These are phyloP conservation scores for Turnera subulata DNA, from an alignment of 345 rosid species.

Conservation along the genomic window DNA sequence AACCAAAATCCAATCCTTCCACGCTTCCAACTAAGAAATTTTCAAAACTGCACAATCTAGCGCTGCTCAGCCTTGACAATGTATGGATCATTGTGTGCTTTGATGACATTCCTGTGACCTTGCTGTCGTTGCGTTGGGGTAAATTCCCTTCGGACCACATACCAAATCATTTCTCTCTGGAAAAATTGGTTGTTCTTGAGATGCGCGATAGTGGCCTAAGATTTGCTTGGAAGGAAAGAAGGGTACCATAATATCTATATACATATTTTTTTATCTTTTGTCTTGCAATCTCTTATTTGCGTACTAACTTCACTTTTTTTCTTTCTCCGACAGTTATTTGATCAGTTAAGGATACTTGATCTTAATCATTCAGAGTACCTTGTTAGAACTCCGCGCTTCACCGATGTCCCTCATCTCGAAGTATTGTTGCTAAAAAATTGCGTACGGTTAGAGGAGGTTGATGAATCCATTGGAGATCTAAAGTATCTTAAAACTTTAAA, in stretches of 20 bases:
- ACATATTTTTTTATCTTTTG: too few species aligned
- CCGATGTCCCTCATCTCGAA: constrained; percentile 13
- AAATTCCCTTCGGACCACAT: not conserved
- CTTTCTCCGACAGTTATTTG: constrained; percentile 5
- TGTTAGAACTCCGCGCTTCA: constrained; percentile 14
- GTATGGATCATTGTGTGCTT: not conserved
- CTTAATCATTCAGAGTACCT: constrained; percentile 13
- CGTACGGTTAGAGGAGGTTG: constrained; percentile 4
- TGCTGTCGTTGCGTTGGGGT: not conserved
- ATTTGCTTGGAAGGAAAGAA: not conserved
- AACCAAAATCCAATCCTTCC: not conserved
- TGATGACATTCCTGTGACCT: not conserved
- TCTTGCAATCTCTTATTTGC: too few species aligned
- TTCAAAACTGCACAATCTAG: not conserved
- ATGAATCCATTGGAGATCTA: not conserved
- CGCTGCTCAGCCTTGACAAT: not conserved
- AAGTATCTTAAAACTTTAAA: not conserved
- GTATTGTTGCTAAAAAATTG: constrained; percentile 23
- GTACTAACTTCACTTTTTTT: too few species aligned
- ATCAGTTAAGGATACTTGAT: constrained; percentile 19
- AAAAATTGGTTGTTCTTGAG: not conserved
- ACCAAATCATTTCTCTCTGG: not conserved
- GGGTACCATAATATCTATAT: not conserved
- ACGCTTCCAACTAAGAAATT: not conserved
- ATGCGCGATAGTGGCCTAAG: not conserved